A percentile compares a stretch with the other conserved stretches of the same genome.
Evolutionary conservation across 441 rosid species (phyloP).

Genomic region (Capsella rubella): DNA sequence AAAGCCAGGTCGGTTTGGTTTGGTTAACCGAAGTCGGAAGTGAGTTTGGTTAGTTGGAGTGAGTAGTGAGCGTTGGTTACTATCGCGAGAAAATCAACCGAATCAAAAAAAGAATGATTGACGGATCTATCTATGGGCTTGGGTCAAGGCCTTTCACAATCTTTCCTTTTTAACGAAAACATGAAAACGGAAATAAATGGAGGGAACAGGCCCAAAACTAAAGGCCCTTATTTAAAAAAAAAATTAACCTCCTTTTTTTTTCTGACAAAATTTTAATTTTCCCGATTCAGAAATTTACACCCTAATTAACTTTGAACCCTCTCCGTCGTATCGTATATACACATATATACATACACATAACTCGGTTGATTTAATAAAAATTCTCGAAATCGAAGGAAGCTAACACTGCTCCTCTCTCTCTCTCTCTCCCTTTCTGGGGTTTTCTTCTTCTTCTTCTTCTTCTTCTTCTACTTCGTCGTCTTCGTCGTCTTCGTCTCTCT

Average conservation of each 20-base stretch:
- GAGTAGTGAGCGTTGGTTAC: too few species aligned
- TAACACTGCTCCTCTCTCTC: not conserved
- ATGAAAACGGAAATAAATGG: too few species aligned
- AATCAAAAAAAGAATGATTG: too few species aligned
- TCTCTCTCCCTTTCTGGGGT: conserved; percentile 25
- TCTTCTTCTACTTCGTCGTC: conserved; percentile 28
- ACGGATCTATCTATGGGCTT: too few species aligned
- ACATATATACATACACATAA: not conserved
- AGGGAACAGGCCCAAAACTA: not conserved
- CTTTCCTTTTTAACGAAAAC: too few species aligned
- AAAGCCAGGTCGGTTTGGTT: too few species aligned
- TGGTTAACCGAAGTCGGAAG: too few species aligned
- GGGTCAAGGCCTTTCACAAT: too few species aligned
- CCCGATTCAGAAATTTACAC: not conserved
- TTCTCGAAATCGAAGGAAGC: conserved; percentile 34
- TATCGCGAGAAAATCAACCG: too few species aligned
- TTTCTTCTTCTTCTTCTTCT: conserved; percentile 33
- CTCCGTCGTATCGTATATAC: too few species aligned
- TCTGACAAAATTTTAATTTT: not conserved
- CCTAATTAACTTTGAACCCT: conserved; percentile 22
- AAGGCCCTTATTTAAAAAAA: not conserved
- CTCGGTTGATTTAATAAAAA: conserved; percentile 10
- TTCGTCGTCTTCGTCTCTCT: conserved; percentile 10
- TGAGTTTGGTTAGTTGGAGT: too few species aligned
- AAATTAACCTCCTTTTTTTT: not conserved